A percentile compares a stretch with the other conserved stretches of the same genome.
Conservation (phyloP, 345 rosid species). For the Turnera subulata region DNA sequence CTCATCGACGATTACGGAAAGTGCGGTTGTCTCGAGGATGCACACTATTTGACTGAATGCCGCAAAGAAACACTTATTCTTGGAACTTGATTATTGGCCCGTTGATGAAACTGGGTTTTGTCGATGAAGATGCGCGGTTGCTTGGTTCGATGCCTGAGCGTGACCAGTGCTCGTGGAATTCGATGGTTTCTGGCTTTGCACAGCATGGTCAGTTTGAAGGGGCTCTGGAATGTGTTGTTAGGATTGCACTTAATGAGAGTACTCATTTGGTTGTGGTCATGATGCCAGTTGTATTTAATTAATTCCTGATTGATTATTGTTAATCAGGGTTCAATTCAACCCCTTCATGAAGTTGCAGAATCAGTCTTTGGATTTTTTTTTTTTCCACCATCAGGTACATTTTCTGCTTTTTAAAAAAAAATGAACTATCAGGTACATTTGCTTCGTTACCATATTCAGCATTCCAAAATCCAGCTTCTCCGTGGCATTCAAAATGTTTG, state of each 20-base stretch:
- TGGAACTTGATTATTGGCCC: constrained; percentile 61
- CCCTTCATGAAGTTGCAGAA: no score
- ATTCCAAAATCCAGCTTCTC: constrained; percentile 31
- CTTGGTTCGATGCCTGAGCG: constrained; percentile 52
- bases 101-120: constrained; percentile 41
- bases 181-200: constrained; percentile 67
- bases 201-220: constrained; percentile 56
- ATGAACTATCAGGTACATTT: constrained; percentile 25
- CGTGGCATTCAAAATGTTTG: constrained; percentile 29
- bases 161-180: constrained; percentile 85
- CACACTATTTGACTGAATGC: constrained; percentile 73
- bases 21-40: constrained; percentile 40
- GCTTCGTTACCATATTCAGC: constrained; percentile 25
- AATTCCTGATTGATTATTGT: neutral
- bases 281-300: constrained; percentile 29
- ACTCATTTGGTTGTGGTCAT: constrained; percentile 60
- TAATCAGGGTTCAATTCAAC: neutral
- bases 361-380: no score
- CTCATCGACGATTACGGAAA: constrained; percentile 61
- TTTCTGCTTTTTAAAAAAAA: no score
- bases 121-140: constrained; percentile 50
- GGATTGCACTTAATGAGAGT: constrained; percentile 50
- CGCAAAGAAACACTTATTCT: constrained; percentile 49
- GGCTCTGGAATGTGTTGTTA: constrained; percentile 35
- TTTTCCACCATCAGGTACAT: no score